phyloP scores from a whole-genome alignment of 345 rosid genomes.

The Eucalyptus victrix region DNA sequence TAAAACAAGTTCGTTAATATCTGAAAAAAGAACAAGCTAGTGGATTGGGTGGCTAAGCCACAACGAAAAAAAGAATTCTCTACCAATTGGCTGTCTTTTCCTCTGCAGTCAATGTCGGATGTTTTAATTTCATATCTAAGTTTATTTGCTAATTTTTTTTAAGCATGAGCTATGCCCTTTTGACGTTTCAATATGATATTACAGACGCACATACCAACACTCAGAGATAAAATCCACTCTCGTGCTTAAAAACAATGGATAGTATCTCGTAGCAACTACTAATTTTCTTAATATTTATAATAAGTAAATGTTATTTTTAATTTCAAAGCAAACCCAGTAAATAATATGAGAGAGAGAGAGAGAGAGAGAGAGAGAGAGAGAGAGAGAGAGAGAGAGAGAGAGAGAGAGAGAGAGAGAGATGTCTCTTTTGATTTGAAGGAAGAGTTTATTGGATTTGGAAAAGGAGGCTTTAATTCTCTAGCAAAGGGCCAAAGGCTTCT shows the following conservation, averaged over 20 bases:
- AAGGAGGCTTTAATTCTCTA: not conserved
- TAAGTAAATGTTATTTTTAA: not conserved
- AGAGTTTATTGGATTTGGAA: not conserved
- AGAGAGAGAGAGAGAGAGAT: not conserved
- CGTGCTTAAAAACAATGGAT: not conserved
- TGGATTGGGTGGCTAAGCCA: too few relatives aligned
- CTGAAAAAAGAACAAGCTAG: too few relatives aligned
- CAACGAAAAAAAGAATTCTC: too few relatives aligned
- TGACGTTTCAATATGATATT: not conserved
- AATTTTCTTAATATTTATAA: not conserved
- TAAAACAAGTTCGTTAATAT: too few relatives aligned
- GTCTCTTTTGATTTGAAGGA: not conserved
- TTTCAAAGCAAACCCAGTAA: not conserved
- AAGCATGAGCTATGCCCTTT: not conserved
- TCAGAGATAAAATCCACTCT: not conserved
- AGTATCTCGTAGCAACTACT: not conserved
- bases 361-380: too few relatives aligned
- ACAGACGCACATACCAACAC: not conserved
- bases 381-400: too few relatives aligned
- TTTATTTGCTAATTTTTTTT: not conserved
- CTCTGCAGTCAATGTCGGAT: too few relatives aligned
- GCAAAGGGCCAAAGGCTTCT: not conserved
- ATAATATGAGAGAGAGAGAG: too few relatives aligned
- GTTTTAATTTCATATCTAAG: not conserved
- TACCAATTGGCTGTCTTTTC: too few relatives aligned